These are phyloP conservation scores for Cryptococcus sp. DNA, from an alignment of 1,284 basidiomycete genomes.

Conservation along the genomic window DNA sequence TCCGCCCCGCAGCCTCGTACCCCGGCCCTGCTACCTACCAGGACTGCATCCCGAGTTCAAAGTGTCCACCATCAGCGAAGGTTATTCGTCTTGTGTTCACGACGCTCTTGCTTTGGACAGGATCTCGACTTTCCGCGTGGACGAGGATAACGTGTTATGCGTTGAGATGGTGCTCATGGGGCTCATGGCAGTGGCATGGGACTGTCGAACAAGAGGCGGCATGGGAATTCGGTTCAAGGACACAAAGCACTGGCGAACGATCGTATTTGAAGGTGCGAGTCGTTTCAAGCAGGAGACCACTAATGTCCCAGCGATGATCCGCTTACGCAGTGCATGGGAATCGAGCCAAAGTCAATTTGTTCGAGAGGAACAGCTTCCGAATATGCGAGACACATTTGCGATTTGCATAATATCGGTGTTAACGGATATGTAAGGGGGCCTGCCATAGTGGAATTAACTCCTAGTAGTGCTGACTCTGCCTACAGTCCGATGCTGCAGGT, in stretches of 20 bases:
- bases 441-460: background rate
- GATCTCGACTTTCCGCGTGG: slow-evolving; percentile 27
- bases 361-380: slow-evolving; percentile 7
- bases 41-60: slow-evolving; percentile 45
- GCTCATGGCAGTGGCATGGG: slow-evolving; percentile 44
- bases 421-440: slow-evolving; percentile 37
- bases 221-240: slow-evolving; percentile 46
- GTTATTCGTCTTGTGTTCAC: slow-evolving; percentile 36
- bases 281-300: background rate
- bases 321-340: slow-evolving; percentile 20
- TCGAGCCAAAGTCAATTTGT: too few species aligned
- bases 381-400: slow-evolving; percentile 43
- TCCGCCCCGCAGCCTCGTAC: too few species aligned
- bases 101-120: slow-evolving; percentile 30
- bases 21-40: slow-evolving; percentile 25
- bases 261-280: slow-evolving; percentile 30
- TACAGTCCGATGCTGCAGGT: slow-evolving; percentile 44
- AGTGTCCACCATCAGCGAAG: slow-evolving; percentile 34
- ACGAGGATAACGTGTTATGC: slow-evolving; percentile 33
- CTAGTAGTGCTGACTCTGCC: background rate
- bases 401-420: slow-evolving; percentile 45
- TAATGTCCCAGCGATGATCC: slow-evolving; percentile 15
- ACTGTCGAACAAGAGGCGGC: slow-evolving; percentile 42
- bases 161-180: slow-evolving; percentile 41
- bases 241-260: slow-evolving; percentile 41